Conservation (phyloP, 495 filamentous ascomycete genomes). For the Daldinia decipiens region DNA sequence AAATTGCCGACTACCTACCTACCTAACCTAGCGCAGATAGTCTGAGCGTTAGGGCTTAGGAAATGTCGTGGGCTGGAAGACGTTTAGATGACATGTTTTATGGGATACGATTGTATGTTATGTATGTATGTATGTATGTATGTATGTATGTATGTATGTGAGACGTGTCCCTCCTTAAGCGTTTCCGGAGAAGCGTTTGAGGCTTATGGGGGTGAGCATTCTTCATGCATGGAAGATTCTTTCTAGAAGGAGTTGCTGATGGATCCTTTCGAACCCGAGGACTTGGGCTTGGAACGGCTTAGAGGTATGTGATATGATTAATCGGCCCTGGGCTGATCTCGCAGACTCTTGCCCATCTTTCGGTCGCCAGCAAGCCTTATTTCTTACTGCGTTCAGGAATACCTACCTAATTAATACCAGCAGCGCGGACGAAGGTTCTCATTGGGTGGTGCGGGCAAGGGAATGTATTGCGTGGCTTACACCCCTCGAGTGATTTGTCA, state of each 20-base stretch:
- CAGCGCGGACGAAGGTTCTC: not conserved
- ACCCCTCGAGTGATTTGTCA: conserved; percentile 11
- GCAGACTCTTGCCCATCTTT: conserved; percentile 13
- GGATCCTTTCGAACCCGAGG: conserved; percentile 17
- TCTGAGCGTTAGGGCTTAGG: not conserved
- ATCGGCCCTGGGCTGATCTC: conserved; percentile 8
- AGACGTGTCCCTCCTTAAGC: too few relatives aligned
- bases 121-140: too few relatives aligned
- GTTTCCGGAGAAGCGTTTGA: not conserved
- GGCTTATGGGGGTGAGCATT: not conserved
- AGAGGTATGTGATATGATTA: conserved; percentile 3
- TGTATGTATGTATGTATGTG: too few relatives aligned
- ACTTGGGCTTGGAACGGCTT: conserved; percentile 1
- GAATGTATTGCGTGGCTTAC: conserved; percentile 14
- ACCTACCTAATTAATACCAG: conserved; percentile 15
- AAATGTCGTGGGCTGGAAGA: not conserved
- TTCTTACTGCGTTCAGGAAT: not conserved
- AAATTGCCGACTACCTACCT: not conserved
- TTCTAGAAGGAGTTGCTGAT: not conserved
- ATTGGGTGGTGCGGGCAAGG: conserved; percentile 6
- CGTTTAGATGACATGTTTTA: conserved; percentile 1
- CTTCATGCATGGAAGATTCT: conserved; percentile 4
- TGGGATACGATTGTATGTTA: too few relatives aligned
- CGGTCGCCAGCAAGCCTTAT: not conserved
- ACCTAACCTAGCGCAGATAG: not conserved